Evolutionary conservation across 495 filamentous ascomycete species (phyloP), one percentile per base, ranked within the genome.

Genomic region (Bacidia gigantensis): DNA sequence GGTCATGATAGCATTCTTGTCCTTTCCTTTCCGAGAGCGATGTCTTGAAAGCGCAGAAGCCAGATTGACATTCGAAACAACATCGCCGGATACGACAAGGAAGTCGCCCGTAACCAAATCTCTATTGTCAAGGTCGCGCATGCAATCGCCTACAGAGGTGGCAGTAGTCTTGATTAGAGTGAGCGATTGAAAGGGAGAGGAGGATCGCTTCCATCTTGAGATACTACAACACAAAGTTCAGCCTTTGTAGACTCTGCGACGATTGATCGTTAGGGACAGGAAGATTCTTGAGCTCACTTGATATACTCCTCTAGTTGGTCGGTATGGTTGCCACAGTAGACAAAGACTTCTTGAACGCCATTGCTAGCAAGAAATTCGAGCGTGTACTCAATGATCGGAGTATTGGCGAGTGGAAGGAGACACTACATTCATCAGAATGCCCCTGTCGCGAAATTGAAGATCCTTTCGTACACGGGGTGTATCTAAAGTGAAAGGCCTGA

Each of bases 1-100:
- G 22, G 92, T 99, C 93, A 99, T 99, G 68, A 95, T 96, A 12
- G 90, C 87, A 64, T 95, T 89, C 62, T 92, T 90, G 67, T 94
- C 86, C 47, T 78, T 77, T 62, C 80, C 79, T 40, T 92, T 81
- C 26, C 92, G 83, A 45, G 81, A 79, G 49, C 86, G 79, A 64
- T 99, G 92, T 35, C 76, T 78, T 3, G 79, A 73, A 44, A 99
- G 68, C n/a, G 82, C 84, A 42, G 69, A 73, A 57, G 89, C 87
- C 21, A 99, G 81, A 9, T 82, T 77, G 44, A 97, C 64, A 60
- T 96, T 99, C 56, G 87, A 81, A 58, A 99, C 81, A n/a, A 97
- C 74, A 64, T 99, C 92, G 39, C 90, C 92, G 64, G 90, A 88
- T 22, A 97, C 85, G 22, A 94, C 68, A 54, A 99, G 68, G 64